Evolutionary conservation across 2,329 filamentous ascomycete genomes (phyloP).

Genomic region (Aspergillus brunneoviolaceus): DNA sequence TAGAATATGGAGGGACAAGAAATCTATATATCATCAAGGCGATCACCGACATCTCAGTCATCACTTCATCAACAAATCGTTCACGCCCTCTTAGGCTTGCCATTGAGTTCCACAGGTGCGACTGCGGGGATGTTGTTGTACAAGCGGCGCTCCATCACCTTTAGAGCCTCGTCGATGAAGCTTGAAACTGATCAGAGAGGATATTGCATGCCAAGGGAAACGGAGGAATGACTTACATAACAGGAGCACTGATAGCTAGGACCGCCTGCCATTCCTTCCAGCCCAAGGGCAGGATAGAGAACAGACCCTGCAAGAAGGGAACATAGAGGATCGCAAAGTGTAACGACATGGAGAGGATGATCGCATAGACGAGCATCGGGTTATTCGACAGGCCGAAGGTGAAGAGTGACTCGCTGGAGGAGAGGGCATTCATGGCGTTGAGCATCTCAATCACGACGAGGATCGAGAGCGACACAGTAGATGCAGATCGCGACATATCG

Average conservation of each 20-base stretch:
- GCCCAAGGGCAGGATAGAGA: slow-evolving; percentile 86
- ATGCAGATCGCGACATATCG: slow-evolving; percentile 81
- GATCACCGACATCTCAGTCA: slow-evolving; percentile 14
- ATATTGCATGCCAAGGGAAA: neutral
- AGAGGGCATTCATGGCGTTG: slow-evolving; percentile 97
- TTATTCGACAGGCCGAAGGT: slow-evolving; percentile 97
- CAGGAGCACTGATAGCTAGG: slow-evolving; percentile 80
- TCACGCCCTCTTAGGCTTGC: slow-evolving; percentile 41
- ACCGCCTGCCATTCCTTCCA: slow-evolving; percentile 91
- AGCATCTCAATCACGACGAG: slow-evolving; percentile 99
- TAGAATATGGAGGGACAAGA: slow-evolving; percentile 11
- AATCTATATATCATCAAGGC: slow-evolving; percentile 25
- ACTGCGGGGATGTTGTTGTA: slow-evolving; percentile 50
- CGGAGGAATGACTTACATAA: slow-evolving; percentile 67
- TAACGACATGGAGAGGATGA: slow-evolving; percentile 85
- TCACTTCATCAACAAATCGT: slow-evolving; percentile 18
- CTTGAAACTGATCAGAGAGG: slow-evolving; percentile 44
- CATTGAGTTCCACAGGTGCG: slow-evolving; percentile 29
- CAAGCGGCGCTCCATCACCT: slow-evolving; percentile 69
- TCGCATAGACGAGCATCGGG: slow-evolving; percentile 96
- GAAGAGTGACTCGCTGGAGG: slow-evolving; percentile 88
- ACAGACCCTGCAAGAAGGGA: slow-evolving; percentile 82
- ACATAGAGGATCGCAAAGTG: slow-evolving; percentile 94
- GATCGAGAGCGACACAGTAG: slow-evolving; percentile 85
- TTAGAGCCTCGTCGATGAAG: slow-evolving; percentile 79